Conservation (phyloP, 805 yeast species). For the Wickerhamiella dianesei region DNA sequence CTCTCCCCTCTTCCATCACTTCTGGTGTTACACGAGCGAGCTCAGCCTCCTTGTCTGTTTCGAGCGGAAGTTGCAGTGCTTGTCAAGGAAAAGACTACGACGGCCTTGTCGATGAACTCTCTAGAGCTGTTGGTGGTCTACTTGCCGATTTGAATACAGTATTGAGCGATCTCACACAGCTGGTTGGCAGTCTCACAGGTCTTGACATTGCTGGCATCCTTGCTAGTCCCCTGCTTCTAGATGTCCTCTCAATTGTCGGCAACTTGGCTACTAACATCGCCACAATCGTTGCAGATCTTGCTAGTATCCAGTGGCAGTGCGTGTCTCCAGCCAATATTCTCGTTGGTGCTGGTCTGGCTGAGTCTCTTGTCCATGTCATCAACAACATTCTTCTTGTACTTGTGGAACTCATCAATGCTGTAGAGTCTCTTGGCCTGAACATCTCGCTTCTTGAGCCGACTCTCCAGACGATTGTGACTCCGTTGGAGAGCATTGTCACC, state of each 20-base stretch:
- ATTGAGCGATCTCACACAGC: not conserved
- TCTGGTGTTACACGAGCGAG: not conserved
- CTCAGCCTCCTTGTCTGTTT: not conserved
- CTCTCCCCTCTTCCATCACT: not conserved
- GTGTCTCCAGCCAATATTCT: not conserved
- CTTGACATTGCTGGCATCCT: not conserved
- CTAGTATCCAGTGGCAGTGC: not conserved
- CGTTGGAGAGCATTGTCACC: not conserved
- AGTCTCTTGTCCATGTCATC: not conserved
- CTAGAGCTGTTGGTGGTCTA: not conserved
- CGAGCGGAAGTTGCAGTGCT: not conserved
- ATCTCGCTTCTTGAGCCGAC: not conserved
- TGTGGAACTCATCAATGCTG: not conserved
- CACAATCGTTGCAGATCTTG: not conserved
- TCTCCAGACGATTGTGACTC: not conserved
- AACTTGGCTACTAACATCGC: not conserved
- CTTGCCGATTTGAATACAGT: not conserved
- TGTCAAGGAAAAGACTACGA: not conserved
- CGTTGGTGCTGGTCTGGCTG: not conserved
- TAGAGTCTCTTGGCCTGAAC: not conserved
- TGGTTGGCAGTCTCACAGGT: not conserved
- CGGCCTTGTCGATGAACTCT: not conserved
- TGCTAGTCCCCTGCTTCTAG: not conserved
- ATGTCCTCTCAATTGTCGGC: not conserved
- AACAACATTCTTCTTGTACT: not conserved